phyloP scores from a whole-genome alignment of 2,329 filamentous ascomycete genomes.

The Triangularia setosa region DNA sequence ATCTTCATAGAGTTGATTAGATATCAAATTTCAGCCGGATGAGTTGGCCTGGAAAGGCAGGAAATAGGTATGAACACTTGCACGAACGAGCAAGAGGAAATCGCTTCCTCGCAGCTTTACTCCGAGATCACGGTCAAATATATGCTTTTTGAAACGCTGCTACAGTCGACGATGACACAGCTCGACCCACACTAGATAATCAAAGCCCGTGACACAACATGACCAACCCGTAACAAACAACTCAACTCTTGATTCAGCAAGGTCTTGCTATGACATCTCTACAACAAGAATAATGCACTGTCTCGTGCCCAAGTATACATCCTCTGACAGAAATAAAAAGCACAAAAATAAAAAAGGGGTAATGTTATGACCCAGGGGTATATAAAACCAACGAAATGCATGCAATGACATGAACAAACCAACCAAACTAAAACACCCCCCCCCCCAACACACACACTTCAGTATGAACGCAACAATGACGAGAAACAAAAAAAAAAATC shows the following conservation, averaged over 20 bases:
- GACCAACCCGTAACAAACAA: background rate
- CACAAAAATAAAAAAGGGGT: background rate
- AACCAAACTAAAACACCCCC: background rate
- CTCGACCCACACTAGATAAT: background rate
- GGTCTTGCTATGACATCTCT: background rate
- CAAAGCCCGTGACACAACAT: background rate
- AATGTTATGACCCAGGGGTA: background rate
- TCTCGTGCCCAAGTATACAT: background rate
- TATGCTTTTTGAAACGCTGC: too few species aligned
- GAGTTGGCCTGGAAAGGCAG: too few species aligned
- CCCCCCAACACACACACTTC: background rate
- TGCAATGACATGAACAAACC: background rate
- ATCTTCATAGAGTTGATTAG: too few species aligned
- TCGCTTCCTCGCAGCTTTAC: too few species aligned
- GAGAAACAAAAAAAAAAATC: conserved; percentile 18
- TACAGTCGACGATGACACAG: too few species aligned
- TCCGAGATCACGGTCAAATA: too few species aligned
- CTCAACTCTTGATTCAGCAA: background rate
- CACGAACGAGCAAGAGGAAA: too few species aligned
- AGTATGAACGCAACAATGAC: background rate
- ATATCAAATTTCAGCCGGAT: too few species aligned
- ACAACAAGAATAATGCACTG: background rate
- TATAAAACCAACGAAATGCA: background rate
- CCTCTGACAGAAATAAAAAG: background rate
- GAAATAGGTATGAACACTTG: too few species aligned